Percentiles rank a stretch among this genome's conserved stretches.
phyloP scores from a whole-genome alignment of 1,284 basidiomycete species.

The Malassezia cuniculi region DNA sequence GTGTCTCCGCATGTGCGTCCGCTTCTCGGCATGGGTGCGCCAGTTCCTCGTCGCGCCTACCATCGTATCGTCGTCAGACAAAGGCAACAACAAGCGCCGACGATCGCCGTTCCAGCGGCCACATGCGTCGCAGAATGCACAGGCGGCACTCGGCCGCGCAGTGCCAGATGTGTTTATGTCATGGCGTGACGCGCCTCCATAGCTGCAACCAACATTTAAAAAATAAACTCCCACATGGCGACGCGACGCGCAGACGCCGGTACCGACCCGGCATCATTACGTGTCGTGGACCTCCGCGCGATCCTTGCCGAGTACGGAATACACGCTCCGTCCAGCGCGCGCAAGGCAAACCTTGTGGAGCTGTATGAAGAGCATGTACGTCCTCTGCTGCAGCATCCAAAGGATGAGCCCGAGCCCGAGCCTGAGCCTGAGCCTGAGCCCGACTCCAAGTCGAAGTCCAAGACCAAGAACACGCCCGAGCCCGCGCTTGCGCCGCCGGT shows the following conservation, averaged over 20 bases:
- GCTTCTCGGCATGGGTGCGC: constrained; percentile 1
- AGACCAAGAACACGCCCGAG: too few relatives aligned
- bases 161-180: not conserved
- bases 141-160: constrained; percentile 4
- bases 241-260: constrained; percentile 1
- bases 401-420: too few relatives aligned
- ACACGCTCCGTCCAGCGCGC: constrained; percentile 6
- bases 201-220: not conserved
- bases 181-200: not conserved
- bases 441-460: too few relatives aligned
- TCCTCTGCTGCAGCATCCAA: constrained; percentile 2
- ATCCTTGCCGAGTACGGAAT: constrained; percentile 4
- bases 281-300: constrained; percentile 7
- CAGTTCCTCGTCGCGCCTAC: constrained; percentile 3
- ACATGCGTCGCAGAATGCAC: constrained; percentile 1
- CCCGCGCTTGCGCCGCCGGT: too few relatives aligned
- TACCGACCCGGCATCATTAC: constrained; percentile 5
- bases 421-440: too few relatives aligned
- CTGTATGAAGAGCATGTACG: constrained; percentile 12
- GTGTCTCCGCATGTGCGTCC: not conserved
- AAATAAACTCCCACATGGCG: too few relatives aligned
- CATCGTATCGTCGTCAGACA: constrained; percentile 2
- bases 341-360: constrained; percentile 8
- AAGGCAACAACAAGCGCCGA: too few relatives aligned
- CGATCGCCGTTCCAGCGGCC: constrained; percentile 7